Conservation (phyloP, 257 asterid genomes). For the Lavandula angustifolia region DNA sequence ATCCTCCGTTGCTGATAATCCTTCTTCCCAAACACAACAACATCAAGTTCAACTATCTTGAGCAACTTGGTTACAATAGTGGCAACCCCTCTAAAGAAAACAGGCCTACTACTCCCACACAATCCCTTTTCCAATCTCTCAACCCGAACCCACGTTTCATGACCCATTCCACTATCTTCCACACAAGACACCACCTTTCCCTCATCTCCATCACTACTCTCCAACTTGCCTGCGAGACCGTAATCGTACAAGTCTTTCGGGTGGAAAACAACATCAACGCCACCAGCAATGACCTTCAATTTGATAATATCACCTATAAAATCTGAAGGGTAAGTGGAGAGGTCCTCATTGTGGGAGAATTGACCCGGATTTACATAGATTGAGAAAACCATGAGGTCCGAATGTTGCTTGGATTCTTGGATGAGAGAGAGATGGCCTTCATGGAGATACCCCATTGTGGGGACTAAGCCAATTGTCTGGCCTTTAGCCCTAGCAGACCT, state of each 20-base stretch:
- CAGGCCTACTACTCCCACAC: slow-evolving; percentile 91
- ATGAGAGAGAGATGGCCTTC: slow-evolving; percentile 85
- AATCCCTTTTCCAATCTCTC: slow-evolving; percentile 77
- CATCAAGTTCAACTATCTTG: slow-evolving; percentile 89
- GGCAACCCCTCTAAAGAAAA: slow-evolving; percentile 90
- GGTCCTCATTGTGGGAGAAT: slow-evolving; percentile 87
- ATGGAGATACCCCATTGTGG: slow-evolving; percentile 96
- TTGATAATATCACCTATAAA: slow-evolving; percentile 71
- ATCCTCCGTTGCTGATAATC: slow-evolving; percentile 95
- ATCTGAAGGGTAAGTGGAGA: slow-evolving; percentile 92
- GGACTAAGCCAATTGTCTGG: slow-evolving; percentile 72
- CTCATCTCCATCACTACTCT: slow-evolving; percentile 17
- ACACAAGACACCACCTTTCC: slow-evolving; percentile 60
- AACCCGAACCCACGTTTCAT: slow-evolving; percentile 86
- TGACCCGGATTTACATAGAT: slow-evolving; percentile 92
- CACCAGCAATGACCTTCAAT: slow-evolving; percentile 52
- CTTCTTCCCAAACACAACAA: slow-evolving; percentile 92
- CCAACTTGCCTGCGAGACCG: slow-evolving; percentile 31
- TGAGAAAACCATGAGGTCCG: slow-evolving; percentile 67
- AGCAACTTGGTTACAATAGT: slow-evolving; percentile 88
- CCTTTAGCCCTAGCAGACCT: slow-evolving; percentile 60
- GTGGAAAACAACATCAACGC: slow-evolving; percentile 78
- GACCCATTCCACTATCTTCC: slow-evolving; percentile 66
- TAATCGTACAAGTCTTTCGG: slow-evolving; percentile 77
- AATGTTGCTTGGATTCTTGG: slow-evolving; percentile 57